Base-by-base conservation (phyloP, 139 green algal genomes). In the Tetradesmus obliquus region DNA sequence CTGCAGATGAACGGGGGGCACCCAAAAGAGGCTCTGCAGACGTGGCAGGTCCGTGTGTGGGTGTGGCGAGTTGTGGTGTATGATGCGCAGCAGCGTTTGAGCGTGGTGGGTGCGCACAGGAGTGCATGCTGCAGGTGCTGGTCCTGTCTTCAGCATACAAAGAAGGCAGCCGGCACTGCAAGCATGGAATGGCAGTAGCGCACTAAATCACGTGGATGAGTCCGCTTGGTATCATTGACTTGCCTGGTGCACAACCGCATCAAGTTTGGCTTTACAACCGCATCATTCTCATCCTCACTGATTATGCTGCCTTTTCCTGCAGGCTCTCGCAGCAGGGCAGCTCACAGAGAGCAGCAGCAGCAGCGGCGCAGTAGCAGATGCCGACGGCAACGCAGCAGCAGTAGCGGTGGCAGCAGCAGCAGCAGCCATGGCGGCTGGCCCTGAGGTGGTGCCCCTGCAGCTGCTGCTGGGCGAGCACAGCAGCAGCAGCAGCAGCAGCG, bases 1-100 rank as follows among this genome's bases (percentile, higher is more conserved):
- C 86, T 95, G 87, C 55, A 85, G 55, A 79, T 82, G 2, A 85
- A 91, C 45, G 87, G 45, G 17, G 54, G 79, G 66, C 62, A 82
- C 84, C 6, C 92, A 3, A n/a, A 82, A 20, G 86, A 90, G 76
- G 93, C 93, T 10, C 92, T 95, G 89, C 80, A 13, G 53, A n/a
- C 80, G 4, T 62, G 51, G 80, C 80, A 58, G 80, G 17, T 10
- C 2, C 1, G 17, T 57, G 12, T 81, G 72, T 51, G 20, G 22
- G 3, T 3, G 79, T 84, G 32, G n/a, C 79, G 17, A 7, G 17
- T 7, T 60, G 3, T 24, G 79, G 24, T 55, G 79, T 32, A 15
- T 57, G 32, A 3, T 20, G n/a, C n/a, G 5, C 79, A 57, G 32
- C 45, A 8, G 3, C 5, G 57, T n/a, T 62, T 62, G 57, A 54